These are phyloP conservation scores for Lablab purpureus DNA, from an alignment of 306 rosid genomes.

Conservation along the genomic window DNA sequence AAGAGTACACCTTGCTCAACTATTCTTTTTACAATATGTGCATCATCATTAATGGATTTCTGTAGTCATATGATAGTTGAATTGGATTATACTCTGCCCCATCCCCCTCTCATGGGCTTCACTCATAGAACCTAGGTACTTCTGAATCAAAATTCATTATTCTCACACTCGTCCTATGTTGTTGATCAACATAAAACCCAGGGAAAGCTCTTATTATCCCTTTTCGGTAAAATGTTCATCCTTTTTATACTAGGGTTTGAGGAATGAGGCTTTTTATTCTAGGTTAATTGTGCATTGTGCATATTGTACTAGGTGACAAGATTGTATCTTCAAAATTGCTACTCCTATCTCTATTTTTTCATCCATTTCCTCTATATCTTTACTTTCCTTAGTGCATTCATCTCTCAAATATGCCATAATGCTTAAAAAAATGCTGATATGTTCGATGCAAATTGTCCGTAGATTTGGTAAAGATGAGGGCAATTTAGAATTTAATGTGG, in stretches of 20 bases:
- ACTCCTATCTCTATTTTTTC: neutral
- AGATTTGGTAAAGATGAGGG: neutral
- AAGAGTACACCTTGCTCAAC: neutral
- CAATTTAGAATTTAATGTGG: conserved; percentile 3
- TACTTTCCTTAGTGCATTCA: neutral
- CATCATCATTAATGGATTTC: neutral
- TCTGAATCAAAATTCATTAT: neutral
- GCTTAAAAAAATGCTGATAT: neutral
- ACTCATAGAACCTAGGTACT: neutral
- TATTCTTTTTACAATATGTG: neutral
- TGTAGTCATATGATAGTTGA: neutral
- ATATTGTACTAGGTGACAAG: neutral
- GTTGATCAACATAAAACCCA: neutral
- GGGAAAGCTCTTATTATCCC: neutral
- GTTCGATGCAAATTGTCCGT: neutral
- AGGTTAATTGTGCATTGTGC: no score
- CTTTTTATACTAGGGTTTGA: neutral
- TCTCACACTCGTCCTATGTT: neutral
- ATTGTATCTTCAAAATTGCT: neutral
- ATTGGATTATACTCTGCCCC: neutral
- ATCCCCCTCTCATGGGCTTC: neutral
- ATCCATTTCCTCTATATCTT: neutral
- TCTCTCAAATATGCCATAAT: neutral
- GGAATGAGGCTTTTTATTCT: neutral
- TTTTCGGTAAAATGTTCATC: neutral